Percentiles rank a stretch among this genome's conserved stretches.
Conservation (phyloP, 2,329 filamentous ascomycete species). For the Calonectria leucothoes region DNA sequence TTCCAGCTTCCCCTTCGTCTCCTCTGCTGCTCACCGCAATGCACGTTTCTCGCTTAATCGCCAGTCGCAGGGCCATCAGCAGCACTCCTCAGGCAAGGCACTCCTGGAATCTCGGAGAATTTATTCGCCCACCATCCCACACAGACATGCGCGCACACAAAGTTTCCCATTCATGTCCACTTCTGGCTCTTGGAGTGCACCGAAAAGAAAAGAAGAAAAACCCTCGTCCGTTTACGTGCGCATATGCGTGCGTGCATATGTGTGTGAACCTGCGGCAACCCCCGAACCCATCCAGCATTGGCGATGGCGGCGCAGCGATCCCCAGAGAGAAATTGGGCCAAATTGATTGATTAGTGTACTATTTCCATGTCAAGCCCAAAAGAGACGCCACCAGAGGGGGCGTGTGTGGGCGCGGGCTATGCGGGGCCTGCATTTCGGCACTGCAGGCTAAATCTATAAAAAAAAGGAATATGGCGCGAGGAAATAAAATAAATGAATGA, state of each 20-base stretch:
- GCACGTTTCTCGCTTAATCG: conserved; percentile 22
- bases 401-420: neutral
- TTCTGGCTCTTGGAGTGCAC: no score
- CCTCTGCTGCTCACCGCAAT: conserved; percentile 15
- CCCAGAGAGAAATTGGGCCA: neutral
- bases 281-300: neutral
- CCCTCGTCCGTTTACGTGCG: neutral
- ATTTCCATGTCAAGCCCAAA: neutral
- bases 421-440: conserved; percentile 1
- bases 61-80: conserved; percentile 6
- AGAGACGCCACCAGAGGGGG: neutral
- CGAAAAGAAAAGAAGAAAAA: no score
- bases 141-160: neutral
- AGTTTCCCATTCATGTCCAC: neutral
- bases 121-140: neutral
- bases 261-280: conserved; percentile 16
- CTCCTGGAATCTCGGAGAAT: conserved; percentile 22
- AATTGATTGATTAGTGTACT: neutral
- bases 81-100: conserved; percentile 20
- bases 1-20: conserved; percentile 15
- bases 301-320: neutral
- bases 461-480: conserved; percentile 23
- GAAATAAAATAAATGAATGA: neutral
- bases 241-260: neutral
- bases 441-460: conserved; percentile 13